Conservation (phyloP, 2,329 filamentous ascomycete genomes). For the Aspergillus sp. region DNA sequence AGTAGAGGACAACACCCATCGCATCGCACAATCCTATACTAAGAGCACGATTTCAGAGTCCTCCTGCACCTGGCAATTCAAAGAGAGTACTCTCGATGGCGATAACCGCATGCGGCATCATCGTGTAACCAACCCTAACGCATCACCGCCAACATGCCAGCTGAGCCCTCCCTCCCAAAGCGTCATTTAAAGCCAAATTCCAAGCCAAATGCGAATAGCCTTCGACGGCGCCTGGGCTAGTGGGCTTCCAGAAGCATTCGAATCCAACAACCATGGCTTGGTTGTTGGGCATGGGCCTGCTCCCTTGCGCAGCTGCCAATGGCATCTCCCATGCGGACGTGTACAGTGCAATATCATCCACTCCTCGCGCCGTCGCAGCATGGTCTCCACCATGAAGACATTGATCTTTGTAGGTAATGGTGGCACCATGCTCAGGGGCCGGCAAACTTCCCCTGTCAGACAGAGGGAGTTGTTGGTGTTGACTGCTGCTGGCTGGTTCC, state of each 20-base stretch:
- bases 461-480: neutral
- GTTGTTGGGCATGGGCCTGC: neutral
- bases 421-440: too few relatives aligned
- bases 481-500: conserved; percentile 1
- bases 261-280: neutral
- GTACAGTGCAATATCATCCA: neutral
- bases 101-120: too few relatives aligned
- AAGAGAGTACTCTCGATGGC: neutral
- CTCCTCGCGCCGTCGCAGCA: conserved; percentile 3
- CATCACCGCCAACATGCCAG: too few relatives aligned
- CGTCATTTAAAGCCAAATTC: too few relatives aligned
- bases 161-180: too few relatives aligned
- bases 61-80: too few relatives aligned
- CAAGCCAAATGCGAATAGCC: too few relatives aligned
- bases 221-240: neutral
- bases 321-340: neutral
- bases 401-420: neutral
- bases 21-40: too few relatives aligned
- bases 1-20: too few relatives aligned
- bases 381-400: conserved; percentile 1
- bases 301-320: neutral
- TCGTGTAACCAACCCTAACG: too few relatives aligned
- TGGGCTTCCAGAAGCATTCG: conserved; percentile 7
- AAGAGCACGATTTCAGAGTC: too few relatives aligned
- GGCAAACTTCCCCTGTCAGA: too few relatives aligned